These are phyloP conservation scores for Pythium rishiriense DNA, from an alignment of 352 stramenopile genomes.

Conservation along the genomic window DNA sequence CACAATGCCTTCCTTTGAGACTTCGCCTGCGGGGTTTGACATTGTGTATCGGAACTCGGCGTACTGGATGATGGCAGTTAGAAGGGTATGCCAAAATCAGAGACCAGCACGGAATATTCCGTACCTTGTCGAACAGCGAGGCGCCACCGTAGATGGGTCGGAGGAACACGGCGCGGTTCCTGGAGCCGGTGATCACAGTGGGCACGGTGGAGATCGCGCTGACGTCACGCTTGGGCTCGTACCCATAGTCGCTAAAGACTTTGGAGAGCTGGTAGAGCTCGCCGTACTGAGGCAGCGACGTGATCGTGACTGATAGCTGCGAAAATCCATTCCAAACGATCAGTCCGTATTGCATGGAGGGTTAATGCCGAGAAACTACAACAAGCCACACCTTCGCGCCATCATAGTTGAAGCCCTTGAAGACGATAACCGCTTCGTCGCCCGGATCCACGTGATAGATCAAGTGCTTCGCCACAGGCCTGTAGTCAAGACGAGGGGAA, in stretches of 20 bases:
- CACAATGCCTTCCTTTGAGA: constrained; percentile 70
- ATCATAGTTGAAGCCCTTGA: constrained; percentile 78
- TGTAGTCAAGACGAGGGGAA: constrained; percentile 10
- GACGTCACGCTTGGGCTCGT: constrained; percentile 79
- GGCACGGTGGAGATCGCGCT: constrained; percentile 56
- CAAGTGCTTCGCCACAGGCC: constrained; percentile 63
- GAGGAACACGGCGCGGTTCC: constrained; percentile 86
- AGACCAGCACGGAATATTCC: neutral
- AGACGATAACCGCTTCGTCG: constrained; percentile 73
- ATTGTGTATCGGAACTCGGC: constrained; percentile 88
- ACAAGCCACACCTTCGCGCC: constrained; percentile 39
- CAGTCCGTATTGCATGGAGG: neutral
- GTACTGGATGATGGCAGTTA: constrained; percentile 37
- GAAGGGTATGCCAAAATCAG: too few species aligned
- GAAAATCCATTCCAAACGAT: neutral
- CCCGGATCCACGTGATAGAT: constrained; percentile 74
- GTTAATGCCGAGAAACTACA: neutral
- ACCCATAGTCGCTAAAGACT: constrained; percentile 87
- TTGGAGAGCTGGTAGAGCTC: constrained; percentile 89
- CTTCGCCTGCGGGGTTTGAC: constrained; percentile 55
- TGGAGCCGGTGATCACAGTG: constrained; percentile 74
- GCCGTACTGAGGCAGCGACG: constrained; percentile 77
- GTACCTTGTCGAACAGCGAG: constrained; percentile 61
- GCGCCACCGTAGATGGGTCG: constrained; percentile 61
- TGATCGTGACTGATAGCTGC: constrained; percentile 79